Evolutionary conservation across 139 green algal species (phyloP).

Genomic region (Deuterostichococcus epilithicus): DNA sequence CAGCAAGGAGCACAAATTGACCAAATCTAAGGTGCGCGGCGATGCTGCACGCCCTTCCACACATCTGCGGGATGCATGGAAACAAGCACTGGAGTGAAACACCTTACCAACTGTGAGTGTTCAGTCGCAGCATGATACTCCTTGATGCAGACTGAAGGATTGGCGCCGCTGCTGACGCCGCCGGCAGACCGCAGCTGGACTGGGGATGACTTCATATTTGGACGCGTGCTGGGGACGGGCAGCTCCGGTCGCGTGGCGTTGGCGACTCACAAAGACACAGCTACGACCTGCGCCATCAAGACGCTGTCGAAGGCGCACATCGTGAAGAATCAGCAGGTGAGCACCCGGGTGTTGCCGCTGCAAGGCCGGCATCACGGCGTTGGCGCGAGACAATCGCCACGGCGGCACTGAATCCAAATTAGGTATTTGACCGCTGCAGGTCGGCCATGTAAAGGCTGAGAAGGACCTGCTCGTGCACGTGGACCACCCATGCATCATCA

Average conservation of each 20-base stretch:
- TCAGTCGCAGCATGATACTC: no score
- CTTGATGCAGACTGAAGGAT: no score
- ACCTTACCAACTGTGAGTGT: no score
- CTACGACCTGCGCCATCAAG: constrained; percentile 64
- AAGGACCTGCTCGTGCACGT: constrained; percentile 46
- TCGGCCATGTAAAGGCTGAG: constrained; percentile 71
- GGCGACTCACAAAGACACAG: constrained; percentile 38
- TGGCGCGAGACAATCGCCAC: neutral
- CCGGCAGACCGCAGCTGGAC: neutral
- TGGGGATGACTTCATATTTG: constrained; percentile 47
- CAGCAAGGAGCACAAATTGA: neutral
- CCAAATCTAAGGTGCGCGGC: neutral
- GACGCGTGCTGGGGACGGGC: constrained; percentile 60
- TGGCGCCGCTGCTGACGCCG: neutral
- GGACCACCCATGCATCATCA: constrained; percentile 65
- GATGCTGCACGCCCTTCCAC: neutral
- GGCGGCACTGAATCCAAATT: neutral
- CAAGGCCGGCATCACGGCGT: neutral
- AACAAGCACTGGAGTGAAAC: no score
- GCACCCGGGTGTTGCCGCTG: neutral
- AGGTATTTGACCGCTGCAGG: constrained; percentile 27
- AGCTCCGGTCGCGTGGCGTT: constrained; percentile 72
- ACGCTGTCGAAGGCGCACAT: constrained; percentile 64
- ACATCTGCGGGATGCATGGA: neutral
- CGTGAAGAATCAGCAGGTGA: constrained; percentile 68